Evolutionary conservation across 805 yeast species (phyloP).

Genomic region (Barnettozyma salicaria): DNA sequence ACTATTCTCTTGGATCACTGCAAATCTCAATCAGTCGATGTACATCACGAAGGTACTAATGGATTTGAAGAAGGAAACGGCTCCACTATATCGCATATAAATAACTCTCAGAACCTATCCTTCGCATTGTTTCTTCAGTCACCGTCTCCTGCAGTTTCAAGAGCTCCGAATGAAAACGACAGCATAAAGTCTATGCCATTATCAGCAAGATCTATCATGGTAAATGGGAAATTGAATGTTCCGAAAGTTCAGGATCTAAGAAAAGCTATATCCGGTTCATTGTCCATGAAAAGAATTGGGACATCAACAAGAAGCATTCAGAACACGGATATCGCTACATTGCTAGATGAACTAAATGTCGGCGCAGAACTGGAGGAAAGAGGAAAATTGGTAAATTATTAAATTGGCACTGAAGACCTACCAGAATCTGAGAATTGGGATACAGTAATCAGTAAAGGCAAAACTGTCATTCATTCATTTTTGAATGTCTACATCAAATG

Average conservation of each 20-base stretch:
- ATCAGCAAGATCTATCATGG: slow-evolving; percentile 23
- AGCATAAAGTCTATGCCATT: slow-evolving; percentile 26
- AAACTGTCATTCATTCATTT: too few relatives aligned
- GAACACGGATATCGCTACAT: slow-evolving; percentile 20
- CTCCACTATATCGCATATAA: slow-evolving; percentile 14
- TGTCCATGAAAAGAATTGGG: slow-evolving; percentile 5
- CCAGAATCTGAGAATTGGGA: too few relatives aligned
- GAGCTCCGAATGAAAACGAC: slow-evolving; percentile 12
- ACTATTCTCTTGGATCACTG: too few relatives aligned
- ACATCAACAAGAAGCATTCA: slow-evolving; percentile 10
- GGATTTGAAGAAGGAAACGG: slow-evolving; percentile 4
- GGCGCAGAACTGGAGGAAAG: slow-evolving; percentile 17
- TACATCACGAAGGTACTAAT: neutral
- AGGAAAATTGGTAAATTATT: slow-evolving; percentile 15
- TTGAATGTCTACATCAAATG: too few relatives aligned
- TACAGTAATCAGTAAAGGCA: too few relatives aligned
- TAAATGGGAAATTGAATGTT: slow-evolving; percentile 17
- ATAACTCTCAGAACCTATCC: slow-evolving; percentile 15
- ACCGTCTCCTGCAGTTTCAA: slow-evolving; percentile 2
- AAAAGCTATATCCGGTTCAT: slow-evolving; percentile 21
- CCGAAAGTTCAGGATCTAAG: slow-evolving; percentile 26
- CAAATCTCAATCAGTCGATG: too few relatives aligned
- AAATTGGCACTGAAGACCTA: too few relatives aligned
- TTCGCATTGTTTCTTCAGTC: slow-evolving; percentile 17
- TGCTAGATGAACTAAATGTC: slow-evolving; percentile 20